Percentiles rank a stretch among this genome's conserved stretches.
These are phyloP conservation scores for Cylindrotheca closterium DNA, from an alignment of 108 stramenopile species.

Conservation along the genomic window DNA sequence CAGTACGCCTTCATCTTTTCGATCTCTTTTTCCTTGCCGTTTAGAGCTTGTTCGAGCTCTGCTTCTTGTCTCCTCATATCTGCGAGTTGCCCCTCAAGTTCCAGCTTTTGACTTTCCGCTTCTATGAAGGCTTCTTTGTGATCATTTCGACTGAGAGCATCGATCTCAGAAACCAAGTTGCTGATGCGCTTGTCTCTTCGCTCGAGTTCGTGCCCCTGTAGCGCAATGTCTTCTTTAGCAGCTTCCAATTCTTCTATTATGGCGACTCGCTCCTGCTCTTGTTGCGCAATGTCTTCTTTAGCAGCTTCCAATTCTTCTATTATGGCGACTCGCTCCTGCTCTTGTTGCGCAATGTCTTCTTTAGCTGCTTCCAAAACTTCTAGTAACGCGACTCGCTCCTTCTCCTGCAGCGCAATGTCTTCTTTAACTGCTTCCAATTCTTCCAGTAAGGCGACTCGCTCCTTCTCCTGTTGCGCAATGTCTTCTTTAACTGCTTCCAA, in stretches of 20 bases:
- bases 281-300: constrained; percentile 3
- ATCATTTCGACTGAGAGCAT: constrained; percentile 1
- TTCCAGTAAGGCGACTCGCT: neutral
- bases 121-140: neutral
- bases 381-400: too few species aligned
- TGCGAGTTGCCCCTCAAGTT: constrained; percentile 12
- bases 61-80: neutral
- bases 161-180: constrained; percentile 9
- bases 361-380: too few species aligned
- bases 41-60: constrained; percentile 6
- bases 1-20: constrained; percentile 2
- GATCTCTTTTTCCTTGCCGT: constrained; percentile 3
- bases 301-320: constrained; percentile 3
- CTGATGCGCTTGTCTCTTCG: constrained; percentile 4
- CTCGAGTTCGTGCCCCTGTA: constrained; percentile 13
- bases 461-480: neutral
- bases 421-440: neutral
- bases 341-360: neutral
- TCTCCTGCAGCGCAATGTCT: neutral
- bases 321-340: constrained; percentile 7
- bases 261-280: constrained; percentile 3
- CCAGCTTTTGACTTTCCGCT: constrained; percentile 6
- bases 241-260: constrained; percentile 5
- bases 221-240: constrained; percentile 5
- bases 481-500: neutral